A percentile compares a stretch with the other conserved stretches of the same genome.
Conservation (phyloP, 176 grass and related monocot genomes). For the Carex scoparia region DNA sequence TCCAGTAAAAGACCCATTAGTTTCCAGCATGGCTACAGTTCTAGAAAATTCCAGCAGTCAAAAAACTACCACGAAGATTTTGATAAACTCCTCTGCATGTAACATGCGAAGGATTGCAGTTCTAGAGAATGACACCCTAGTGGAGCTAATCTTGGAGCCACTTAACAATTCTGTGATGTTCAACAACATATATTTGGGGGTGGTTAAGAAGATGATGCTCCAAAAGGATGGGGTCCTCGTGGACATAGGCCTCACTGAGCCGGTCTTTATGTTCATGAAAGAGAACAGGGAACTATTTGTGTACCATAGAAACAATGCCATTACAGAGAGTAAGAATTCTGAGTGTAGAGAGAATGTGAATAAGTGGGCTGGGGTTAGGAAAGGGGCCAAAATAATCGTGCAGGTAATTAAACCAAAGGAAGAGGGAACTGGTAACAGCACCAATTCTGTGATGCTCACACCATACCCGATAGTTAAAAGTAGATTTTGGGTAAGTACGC, state of each 20-base stretch:
- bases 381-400: conserved; percentile 81
- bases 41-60: conserved; percentile 31
- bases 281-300: conserved; percentile 77
- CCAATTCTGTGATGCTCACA: conserved; percentile 69
- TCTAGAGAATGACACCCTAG: conserved; percentile 75
- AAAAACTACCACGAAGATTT: conserved; percentile 49
- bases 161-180: conserved; percentile 80
- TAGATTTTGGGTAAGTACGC: conserved; percentile 85
- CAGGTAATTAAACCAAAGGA: conserved; percentile 87
- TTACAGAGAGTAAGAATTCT: conserved; percentile 18
- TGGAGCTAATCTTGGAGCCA: conserved; percentile 84
- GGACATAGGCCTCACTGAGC: conserved; percentile 79
- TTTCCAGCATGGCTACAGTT: conserved; percentile 3
- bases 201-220: conserved; percentile 72
- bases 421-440: conserved; percentile 20
- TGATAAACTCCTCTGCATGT: conserved; percentile 92
- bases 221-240: conserved; percentile 84
- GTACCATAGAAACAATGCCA: conserved; percentile 41
- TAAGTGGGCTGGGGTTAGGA: conserved; percentile 61
- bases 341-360: conserved; percentile 38
- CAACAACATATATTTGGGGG: conserved; percentile 96
- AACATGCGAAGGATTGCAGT: conserved; percentile 91
- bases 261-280: conserved; percentile 80
- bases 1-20: conserved; percentile 8
- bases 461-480: conserved; percentile 81